Percentiles rank a stretch among this genome's conserved stretches.
phyloP scores from a whole-genome alignment of 2,329 filamentous ascomycete species.

The Neofusicoccum laricinum region DNA sequence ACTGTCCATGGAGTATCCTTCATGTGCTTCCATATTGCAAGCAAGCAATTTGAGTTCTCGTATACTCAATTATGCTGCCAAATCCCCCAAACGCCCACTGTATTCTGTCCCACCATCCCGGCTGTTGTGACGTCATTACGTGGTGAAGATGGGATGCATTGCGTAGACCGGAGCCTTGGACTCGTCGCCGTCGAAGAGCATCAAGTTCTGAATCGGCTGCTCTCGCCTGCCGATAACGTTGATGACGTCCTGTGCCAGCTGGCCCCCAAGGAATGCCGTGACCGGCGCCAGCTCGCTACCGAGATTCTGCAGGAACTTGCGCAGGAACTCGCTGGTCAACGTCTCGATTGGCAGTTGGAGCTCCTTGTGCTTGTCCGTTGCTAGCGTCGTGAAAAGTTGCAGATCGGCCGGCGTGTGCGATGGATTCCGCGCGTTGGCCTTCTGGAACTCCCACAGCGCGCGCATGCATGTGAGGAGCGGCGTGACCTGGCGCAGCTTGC shows the following conservation, averaged over 20 bases:
- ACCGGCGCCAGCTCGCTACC: conserved; percentile 82
- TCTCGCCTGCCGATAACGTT: conserved; percentile 89
- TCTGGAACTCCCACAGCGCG: conserved; percentile 85
- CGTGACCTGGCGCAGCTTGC: conserved; percentile 72
- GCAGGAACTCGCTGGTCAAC: conserved; percentile 61
- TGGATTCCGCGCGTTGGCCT: conserved; percentile 37
- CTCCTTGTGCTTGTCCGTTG: conserved; percentile 73
- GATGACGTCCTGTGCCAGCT: conserved; percentile 93
- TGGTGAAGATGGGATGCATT: conserved; percentile 64
- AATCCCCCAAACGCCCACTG: not conserved
- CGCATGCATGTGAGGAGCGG: conserved; percentile 82
- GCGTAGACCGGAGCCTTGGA: conserved; percentile 78
- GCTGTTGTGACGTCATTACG: not conserved
- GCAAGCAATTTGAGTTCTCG: not conserved
- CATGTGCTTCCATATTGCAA: not conserved
- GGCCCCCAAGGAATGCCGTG: conserved; percentile 82
- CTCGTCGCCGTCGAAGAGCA: conserved; percentile 83
- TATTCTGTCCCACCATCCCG: not conserved
- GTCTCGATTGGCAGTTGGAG: conserved; percentile 47
- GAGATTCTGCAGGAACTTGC: conserved; percentile 83
- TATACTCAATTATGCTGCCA: not conserved
- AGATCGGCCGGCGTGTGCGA: conserved; percentile 63
- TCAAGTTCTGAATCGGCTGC: conserved; percentile 93
- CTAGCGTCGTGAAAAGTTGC: conserved; percentile 71
- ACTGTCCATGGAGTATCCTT: not conserved